These are phyloP conservation scores for Zasmidium angulare DNA, from an alignment of 2,329 filamentous ascomycete species.

Conservation along the genomic window DNA sequence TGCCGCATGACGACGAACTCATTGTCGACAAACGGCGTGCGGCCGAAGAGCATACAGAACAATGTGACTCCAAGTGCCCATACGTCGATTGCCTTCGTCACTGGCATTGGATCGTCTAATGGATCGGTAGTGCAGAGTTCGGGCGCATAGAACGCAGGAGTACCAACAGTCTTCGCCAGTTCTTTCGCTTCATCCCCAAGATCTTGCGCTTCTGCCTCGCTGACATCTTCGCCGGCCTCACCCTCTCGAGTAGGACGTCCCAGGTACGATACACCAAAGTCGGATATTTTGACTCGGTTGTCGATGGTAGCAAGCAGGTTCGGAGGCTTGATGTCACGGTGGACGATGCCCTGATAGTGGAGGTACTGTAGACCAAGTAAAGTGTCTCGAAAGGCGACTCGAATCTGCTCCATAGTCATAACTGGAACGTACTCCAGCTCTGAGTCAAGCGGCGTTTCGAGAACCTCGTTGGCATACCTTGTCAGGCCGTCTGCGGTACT, in stretches of 20 bases:
- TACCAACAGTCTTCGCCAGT: slow-evolving; percentile 96
- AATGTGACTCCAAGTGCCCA: slow-evolving; percentile 97
- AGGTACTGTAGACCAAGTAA: slow-evolving; percentile 92
- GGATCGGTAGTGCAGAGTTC: slow-evolving; percentile 90
- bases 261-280: slow-evolving; percentile 97
- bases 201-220: slow-evolving; percentile 77
- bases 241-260: slow-evolving; percentile 77
- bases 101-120: slow-evolving; percentile 64
- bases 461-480: slow-evolving; percentile 39
- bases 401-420: slow-evolving; percentile 80
- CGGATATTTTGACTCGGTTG: slow-evolving; percentile 92
- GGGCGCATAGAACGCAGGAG: slow-evolving; percentile 94
- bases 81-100: slow-evolving; percentile 92
- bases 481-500: slow-evolving; percentile 46
- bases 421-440: slow-evolving; percentile 93
- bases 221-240: slow-evolving; percentile 61
- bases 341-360: slow-evolving; percentile 53
- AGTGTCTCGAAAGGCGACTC: slow-evolving; percentile 85
- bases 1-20: slow-evolving; percentile 89
- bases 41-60: slow-evolving; percentile 91
- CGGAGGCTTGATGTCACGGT: slow-evolving; percentile 60
- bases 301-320: slow-evolving; percentile 86
- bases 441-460: slow-evolving; percentile 70
- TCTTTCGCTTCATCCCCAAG: slow-evolving; percentile 85
- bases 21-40: slow-evolving; percentile 90